Conservation (phyloP, 768 basidiomycete species). For the Suillus luteus region DNA sequence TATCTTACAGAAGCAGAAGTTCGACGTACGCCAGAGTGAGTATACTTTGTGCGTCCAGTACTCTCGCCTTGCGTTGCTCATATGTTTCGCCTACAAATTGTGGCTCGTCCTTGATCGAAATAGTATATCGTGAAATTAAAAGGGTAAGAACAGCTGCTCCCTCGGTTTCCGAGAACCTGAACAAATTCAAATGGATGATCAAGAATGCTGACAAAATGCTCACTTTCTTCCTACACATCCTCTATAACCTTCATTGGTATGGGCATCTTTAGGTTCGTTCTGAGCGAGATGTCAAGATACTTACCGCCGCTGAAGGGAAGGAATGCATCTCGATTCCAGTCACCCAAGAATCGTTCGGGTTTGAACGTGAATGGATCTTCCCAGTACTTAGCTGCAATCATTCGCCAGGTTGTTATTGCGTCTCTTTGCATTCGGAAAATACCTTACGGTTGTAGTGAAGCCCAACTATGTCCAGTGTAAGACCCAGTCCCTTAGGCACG, state of each 20-base stretch:
- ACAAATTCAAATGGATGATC: neutral
- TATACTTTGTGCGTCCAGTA: conserved; percentile 38
- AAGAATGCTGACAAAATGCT: neutral
- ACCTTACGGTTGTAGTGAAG: conserved; percentile 54
- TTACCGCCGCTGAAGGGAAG: conserved; percentile 51
- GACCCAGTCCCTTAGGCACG: conserved; percentile 43
- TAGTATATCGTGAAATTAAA: conserved; percentile 47
- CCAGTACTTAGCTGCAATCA: conserved; percentile 38
- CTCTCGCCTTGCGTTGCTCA: conserved; percentile 44
- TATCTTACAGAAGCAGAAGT: neutral
- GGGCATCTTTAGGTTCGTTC: neutral
- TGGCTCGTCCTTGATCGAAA: conserved; percentile 52
- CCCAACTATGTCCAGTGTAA: conserved; percentile 41
- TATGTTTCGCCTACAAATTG: conserved; percentile 49
- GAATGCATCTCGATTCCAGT: conserved; percentile 58
- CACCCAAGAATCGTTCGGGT: conserved; percentile 50
- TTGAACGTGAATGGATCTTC: conserved; percentile 38
- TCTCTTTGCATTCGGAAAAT: neutral
- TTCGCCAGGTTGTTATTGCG: neutral
- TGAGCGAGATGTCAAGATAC: conserved; percentile 5
- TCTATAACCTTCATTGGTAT: conserved; percentile 36
- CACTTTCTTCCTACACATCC: conserved; percentile 49
- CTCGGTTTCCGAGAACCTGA: conserved; percentile 55
- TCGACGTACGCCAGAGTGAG: conserved; percentile 50
- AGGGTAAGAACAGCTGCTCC: conserved; percentile 52